Conservation (phyloP, 805 yeast species). For the Hanseniaspora thailandica region DNA sequence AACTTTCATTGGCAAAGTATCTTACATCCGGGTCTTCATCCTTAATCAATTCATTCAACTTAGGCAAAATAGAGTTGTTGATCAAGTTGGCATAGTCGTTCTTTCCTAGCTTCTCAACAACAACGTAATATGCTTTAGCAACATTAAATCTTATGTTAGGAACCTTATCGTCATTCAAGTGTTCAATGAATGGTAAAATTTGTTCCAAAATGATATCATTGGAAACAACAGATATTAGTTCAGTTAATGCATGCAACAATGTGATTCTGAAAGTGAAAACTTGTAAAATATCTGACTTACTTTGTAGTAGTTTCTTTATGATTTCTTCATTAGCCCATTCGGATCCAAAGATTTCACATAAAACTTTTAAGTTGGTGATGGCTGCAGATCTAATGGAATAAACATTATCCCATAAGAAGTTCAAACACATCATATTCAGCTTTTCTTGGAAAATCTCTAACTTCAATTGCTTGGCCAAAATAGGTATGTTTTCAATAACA, state of each 20-base stretch:
- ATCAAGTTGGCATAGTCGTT: slow-evolving; percentile 32
- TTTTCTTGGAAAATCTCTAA: slow-evolving; percentile 87
- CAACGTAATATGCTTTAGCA: slow-evolving; percentile 65
- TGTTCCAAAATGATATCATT: slow-evolving; percentile 45
- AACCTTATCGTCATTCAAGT: slow-evolving; percentile 64
- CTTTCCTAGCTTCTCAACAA: slow-evolving; percentile 42
- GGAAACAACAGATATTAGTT: slow-evolving; percentile 61
- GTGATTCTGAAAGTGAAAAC: slow-evolving; percentile 90
- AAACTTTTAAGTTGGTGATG: slow-evolving; percentile 63
- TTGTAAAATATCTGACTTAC: slow-evolving; percentile 30
- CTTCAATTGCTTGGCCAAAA: slow-evolving; percentile 87
- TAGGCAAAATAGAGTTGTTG: slow-evolving; percentile 45
- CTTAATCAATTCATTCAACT: slow-evolving; percentile 48
- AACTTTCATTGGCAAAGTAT: slow-evolving; percentile 64
- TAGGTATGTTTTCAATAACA: slow-evolving; percentile 89
- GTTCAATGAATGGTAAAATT: slow-evolving; percentile 68
- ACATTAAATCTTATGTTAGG: slow-evolving; percentile 93
- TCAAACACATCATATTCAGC: slow-evolving; percentile 77
- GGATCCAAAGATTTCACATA: slow-evolving; percentile 80
- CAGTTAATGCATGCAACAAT: slow-evolving; percentile 76
- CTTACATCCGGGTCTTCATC: slow-evolving; percentile 86
- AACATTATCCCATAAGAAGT: slow-evolving; percentile 98
- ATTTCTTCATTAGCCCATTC: slow-evolving; percentile 86
- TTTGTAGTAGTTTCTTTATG: slow-evolving; percentile 56
- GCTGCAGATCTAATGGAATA: slow-evolving; percentile 96